phyloP scores from a whole-genome alignment of 805 yeast genomes.

The Lachancea sp. region DNA sequence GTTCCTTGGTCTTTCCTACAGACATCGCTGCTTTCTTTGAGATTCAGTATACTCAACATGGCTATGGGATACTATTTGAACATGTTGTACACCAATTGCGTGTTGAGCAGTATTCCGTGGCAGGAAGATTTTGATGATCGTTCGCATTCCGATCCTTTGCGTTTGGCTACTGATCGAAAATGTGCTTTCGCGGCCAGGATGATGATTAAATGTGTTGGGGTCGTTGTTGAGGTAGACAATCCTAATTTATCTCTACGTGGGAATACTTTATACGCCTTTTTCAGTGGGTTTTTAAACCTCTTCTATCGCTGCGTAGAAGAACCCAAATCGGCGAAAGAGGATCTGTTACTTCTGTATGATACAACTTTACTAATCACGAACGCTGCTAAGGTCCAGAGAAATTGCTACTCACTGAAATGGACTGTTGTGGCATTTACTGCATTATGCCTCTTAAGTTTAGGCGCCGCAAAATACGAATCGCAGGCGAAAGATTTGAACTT shows the following conservation, averaged over 20 bases:
- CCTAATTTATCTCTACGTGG: conserved; percentile 1
- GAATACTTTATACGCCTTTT: conserved; percentile 3
- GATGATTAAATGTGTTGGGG: conserved; percentile 1
- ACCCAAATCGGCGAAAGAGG: conserved; percentile 2
- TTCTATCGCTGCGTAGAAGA: conserved; percentile 6
- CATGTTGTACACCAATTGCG: conserved; percentile 7
- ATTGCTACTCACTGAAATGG: conserved; percentile 5
- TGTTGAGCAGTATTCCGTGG: conserved; percentile 6
- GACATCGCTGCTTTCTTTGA: neutral
- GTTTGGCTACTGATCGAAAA: neutral
- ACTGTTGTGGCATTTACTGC: conserved; percentile 1
- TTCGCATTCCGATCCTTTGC: neutral
- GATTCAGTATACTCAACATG: neutral
- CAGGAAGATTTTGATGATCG: neutral
- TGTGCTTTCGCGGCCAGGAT: conserved; percentile 8
- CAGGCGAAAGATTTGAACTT: neutral
- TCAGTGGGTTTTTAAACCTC: conserved; percentile 7
- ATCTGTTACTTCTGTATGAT: conserved; percentile 5
- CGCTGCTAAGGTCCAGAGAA: neutral
- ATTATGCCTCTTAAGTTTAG: conserved; percentile 3
- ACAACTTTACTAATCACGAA: neutral
- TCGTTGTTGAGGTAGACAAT: neutral
- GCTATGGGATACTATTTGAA: conserved; percentile 7
- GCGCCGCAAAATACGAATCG: conserved; percentile 1
- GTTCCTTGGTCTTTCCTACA: neutral